Evolutionary conservation across 306 rosid species (phyloP).

Genomic region (Prunus salicina): DNA sequence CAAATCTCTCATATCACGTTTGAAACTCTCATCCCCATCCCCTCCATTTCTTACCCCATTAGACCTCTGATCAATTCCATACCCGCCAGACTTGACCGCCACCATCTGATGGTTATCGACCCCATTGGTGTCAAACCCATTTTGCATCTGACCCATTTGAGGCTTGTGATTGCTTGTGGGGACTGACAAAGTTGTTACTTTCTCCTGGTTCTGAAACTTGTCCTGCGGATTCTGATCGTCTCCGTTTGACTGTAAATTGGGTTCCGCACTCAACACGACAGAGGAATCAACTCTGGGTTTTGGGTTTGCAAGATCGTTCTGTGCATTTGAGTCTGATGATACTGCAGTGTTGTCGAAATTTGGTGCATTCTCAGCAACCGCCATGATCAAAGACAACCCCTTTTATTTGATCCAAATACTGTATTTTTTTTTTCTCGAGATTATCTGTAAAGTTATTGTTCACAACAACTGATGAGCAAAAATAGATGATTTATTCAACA

Average conservation of each 20-base stretch:
- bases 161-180: conserved; percentile 43
- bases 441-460: conserved; percentile 23
- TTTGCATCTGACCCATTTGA: conserved; percentile 61
- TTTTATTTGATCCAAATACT: conserved; percentile 23
- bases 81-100: conserved; percentile 48
- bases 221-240: conserved; percentile 49
- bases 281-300: conserved; percentile 50
- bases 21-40: conserved; percentile 52
- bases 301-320: conserved; percentile 54
- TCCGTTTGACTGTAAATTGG: conserved; percentile 40
- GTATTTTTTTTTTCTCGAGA: conserved; percentile 19
- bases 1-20: conserved; percentile 90
- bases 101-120: conserved; percentile 47
- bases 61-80: conserved; percentile 39
- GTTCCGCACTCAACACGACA: conserved; percentile 27
- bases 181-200: conserved; percentile 35
- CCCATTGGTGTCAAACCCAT: conserved; percentile 58
- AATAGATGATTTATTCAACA: neutral
- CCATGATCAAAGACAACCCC: conserved; percentile 51
- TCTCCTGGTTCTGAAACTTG: conserved; percentile 40
- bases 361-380: conserved; percentile 88
- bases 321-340: conserved; percentile 45
- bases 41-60: conserved; percentile 47
- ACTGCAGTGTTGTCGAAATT: conserved; percentile 54
- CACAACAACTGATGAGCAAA: conserved; percentile 17